Percentiles rank a stretch among this genome's conserved stretches.
Conservation (phyloP, 75 land plant species). For the Selaginella moellendorffii region DNA sequence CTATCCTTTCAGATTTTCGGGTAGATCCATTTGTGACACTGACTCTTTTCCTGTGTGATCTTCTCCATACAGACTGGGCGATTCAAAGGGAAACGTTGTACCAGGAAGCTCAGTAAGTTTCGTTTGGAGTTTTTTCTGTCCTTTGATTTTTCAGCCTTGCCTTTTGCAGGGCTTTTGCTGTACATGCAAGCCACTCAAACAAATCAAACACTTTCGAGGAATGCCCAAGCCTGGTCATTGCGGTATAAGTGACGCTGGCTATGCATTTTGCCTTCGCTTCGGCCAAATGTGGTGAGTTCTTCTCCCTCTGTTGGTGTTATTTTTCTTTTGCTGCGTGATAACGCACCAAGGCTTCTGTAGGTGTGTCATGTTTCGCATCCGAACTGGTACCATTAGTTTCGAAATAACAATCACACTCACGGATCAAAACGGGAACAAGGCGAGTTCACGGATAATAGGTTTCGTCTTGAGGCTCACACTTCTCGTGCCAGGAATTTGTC, state of each 20-base stretch:
- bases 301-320: no score
- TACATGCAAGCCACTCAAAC: background rate
- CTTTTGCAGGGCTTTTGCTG: background rate
- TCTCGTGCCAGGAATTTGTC: background rate
- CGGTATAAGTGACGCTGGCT: background rate
- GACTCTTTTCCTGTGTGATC: no score
- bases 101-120: background rate
- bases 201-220: background rate
- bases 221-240: background rate
- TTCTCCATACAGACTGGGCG: background rate
- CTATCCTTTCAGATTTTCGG: no score
- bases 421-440: no score
- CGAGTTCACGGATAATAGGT: no score
- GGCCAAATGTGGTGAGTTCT: background rate
- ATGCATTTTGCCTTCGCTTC: background rate
- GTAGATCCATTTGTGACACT: no score
- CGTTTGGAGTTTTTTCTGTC: background rate
- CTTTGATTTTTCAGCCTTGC: background rate
- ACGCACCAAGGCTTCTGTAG: no score
- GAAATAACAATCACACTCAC: no score
- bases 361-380: no score
- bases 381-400: no score
- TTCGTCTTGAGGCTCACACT: no score
- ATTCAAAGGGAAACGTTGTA: background rate
- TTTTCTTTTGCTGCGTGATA: no score